Conservation (phyloP, 1,139 yeast species). For the Protomyces lactucae-debilis region DNA sequence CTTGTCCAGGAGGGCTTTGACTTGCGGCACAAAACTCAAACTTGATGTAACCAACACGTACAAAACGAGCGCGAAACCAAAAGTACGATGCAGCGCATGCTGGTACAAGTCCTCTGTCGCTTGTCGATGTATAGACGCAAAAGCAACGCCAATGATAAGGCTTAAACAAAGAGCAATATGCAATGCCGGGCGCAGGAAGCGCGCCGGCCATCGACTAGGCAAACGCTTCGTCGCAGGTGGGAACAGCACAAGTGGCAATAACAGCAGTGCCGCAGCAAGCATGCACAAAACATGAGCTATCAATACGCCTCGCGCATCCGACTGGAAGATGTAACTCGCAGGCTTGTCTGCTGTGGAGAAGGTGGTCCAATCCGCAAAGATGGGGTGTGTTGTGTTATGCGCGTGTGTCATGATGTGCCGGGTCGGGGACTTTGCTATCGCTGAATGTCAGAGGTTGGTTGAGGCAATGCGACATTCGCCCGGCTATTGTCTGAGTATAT, state of each 20-base stretch:
- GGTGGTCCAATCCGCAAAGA: conserved; percentile 7
- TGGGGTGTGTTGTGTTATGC: neutral
- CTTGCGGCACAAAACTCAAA: neutral
- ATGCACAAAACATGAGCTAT: conserved; percentile 53
- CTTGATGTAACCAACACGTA: conserved; percentile 20
- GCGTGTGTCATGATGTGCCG: neutral
- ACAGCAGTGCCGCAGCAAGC: conserved; percentile 47
- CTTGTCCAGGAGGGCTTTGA: neutral
- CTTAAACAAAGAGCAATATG: conserved; percentile 50
- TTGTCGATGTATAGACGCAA: conserved; percentile 56
- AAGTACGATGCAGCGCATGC: conserved; percentile 58
- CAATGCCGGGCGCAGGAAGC: conserved; percentile 51
- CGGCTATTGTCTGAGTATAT: no score
- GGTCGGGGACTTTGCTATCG: no score
- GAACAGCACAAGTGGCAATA: conserved; percentile 70
- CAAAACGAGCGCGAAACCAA: conserved; percentile 41
- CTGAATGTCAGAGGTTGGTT: no score
- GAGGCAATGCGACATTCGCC: no score
- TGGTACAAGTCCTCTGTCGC: conserved; percentile 70
- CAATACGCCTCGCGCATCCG: conserved; percentile 38
- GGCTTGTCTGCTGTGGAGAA: conserved; percentile 17
- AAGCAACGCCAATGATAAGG: conserved; percentile 47
- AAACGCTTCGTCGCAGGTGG: conserved; percentile 20
- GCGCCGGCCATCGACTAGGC: neutral
- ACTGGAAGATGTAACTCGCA: conserved; percentile 8